A percentile compares a stretch with the other conserved stretches of the same genome.
Conservation (phyloP, 2,329 filamentous ascomycete genomes). For the Onygenales sp. region DNA sequence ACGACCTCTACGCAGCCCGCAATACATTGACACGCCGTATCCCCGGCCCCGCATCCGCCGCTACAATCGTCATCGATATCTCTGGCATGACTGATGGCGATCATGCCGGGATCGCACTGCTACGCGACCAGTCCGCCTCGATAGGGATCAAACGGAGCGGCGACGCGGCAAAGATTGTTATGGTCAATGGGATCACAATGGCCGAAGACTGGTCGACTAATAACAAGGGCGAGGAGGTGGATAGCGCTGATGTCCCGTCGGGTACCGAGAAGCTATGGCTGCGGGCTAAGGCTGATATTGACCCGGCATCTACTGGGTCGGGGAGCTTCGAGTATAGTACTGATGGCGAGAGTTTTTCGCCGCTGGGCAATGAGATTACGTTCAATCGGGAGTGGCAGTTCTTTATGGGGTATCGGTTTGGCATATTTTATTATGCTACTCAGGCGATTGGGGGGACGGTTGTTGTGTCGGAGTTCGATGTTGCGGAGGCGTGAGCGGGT, state of each 20-base stretch:
- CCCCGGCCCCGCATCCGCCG: constrained; percentile 31
- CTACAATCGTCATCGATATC: constrained; percentile 43
- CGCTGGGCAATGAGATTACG: constrained; percentile 24
- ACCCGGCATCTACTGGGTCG: constrained; percentile 18
- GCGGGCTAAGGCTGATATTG: constrained; percentile 28
- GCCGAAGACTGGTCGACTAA: constrained; percentile 25
- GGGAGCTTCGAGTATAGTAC: constrained; percentile 36
- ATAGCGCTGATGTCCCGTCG: constrained; percentile 10
- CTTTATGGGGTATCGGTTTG: constrained; percentile 42
- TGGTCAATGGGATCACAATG: constrained; percentile 31
- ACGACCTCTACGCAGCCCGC: constrained; percentile 37
- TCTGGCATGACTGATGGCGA: constrained; percentile 43
- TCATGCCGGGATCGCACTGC: constrained; percentile 41
- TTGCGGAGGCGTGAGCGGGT: neutral
- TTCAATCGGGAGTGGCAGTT: constrained; percentile 37
- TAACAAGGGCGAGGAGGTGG: constrained; percentile 20
- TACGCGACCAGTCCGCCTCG: constrained; percentile 45
- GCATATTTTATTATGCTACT: constrained; percentile 43
- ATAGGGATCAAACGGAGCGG: constrained; percentile 40
- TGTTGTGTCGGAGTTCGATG: constrained; percentile 9
- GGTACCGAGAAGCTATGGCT: constrained; percentile 25
- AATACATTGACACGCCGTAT: constrained; percentile 37
- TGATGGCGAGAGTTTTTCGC: constrained; percentile 31
- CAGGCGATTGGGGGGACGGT: constrained; percentile 32
- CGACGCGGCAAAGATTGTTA: constrained; percentile 19